Percentiles rank a stretch among this genome's conserved stretches.
These are phyloP conservation scores for Saitozyma podzolica DNA, from an alignment of 768 basidiomycete genomes.

Conservation along the genomic window DNA sequence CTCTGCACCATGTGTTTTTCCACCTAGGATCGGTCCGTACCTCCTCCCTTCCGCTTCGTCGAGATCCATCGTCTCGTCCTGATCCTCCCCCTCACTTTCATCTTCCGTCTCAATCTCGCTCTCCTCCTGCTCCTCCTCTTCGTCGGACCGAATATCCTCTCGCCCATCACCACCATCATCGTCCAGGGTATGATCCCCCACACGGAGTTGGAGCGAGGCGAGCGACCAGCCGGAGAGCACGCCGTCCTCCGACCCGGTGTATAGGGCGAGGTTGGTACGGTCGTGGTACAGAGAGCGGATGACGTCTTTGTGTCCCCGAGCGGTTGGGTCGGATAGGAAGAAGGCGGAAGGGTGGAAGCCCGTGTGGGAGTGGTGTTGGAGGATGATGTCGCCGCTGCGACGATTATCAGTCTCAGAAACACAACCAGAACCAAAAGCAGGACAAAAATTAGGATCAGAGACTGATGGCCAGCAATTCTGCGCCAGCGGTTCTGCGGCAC, in stretches of 20 bases:
- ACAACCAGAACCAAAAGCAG: too few relatives aligned
- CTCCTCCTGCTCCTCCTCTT: slow-evolving; percentile 24
- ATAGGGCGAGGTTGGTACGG: slow-evolving; percentile 40
- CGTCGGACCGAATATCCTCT: slow-evolving; percentile 22
- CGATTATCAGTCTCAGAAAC: not conserved
- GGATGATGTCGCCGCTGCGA: slow-evolving; percentile 47
- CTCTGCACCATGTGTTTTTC: slow-evolving; percentile 6
- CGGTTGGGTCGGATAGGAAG: slow-evolving; percentile 30
- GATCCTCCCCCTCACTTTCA: slow-evolving; percentile 22
- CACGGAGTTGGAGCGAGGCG: slow-evolving; percentile 21
- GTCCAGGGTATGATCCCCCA: slow-evolving; percentile 45
- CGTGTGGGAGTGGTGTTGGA: slow-evolving; percentile 29
- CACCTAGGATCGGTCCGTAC: slow-evolving; percentile 24
- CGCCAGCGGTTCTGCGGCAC: too few relatives aligned
- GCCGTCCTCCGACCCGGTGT: slow-evolving; percentile 52
- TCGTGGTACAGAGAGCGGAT: slow-evolving; percentile 48
- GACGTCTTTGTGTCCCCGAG: slow-evolving; percentile 48
- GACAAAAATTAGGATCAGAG: not conserved
- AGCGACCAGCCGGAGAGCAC: slow-evolving; percentile 49
- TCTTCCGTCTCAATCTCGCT: slow-evolving; percentile 40
- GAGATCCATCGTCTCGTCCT: not conserved
- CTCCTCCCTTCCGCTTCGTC: slow-evolving; percentile 13
- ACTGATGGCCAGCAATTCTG: not conserved
- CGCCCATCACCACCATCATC: slow-evolving; percentile 38
- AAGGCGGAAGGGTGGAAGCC: slow-evolving; percentile 45